phyloP scores from a whole-genome alignment of 305 asterid genomes.

The Rubia balearica region DNA sequence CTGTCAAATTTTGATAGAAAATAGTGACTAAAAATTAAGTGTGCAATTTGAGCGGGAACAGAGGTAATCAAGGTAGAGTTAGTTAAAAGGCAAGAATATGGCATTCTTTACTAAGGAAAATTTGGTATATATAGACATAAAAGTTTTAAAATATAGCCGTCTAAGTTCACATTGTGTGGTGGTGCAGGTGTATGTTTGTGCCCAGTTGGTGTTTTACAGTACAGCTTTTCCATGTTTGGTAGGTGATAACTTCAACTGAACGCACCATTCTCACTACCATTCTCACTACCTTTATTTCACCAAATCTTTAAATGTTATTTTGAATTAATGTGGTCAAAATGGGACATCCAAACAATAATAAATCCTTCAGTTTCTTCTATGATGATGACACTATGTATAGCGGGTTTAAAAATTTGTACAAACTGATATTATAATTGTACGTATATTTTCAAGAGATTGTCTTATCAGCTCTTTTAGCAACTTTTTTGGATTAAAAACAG shows the following conservation, averaged over 20 bases:
- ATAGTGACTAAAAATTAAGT: no score
- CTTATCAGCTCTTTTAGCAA: no score
- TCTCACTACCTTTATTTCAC: slow-evolving; percentile 19
- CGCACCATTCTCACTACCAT: slow-evolving; percentile 16
- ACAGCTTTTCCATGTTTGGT: slow-evolving; percentile 23
- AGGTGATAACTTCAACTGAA: slow-evolving; percentile 31
- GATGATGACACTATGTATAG: no score
- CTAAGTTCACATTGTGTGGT: no score
- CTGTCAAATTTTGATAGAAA: no score
- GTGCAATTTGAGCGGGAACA: no score
- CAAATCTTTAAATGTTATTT: slow-evolving; percentile 14
- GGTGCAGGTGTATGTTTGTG: slow-evolving; percentile 10
- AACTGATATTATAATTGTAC: neutral
- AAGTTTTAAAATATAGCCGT: no score
- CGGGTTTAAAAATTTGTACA: no score
- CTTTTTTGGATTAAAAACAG: no score
- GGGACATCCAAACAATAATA: neutral
- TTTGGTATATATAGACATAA: neutral
- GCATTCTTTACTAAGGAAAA: slow-evolving; percentile 5
- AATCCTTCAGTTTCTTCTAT: neutral
- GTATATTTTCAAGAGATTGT: no score
- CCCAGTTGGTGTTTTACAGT: slow-evolving; percentile 23
- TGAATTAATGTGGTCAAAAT: neutral
- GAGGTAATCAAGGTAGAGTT: neutral
- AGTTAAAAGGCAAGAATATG: slow-evolving; percentile 10